phyloP scores from a whole-genome alignment of 495 filamentous ascomycete genomes.

The Amphirosellinia nigrospora region DNA sequence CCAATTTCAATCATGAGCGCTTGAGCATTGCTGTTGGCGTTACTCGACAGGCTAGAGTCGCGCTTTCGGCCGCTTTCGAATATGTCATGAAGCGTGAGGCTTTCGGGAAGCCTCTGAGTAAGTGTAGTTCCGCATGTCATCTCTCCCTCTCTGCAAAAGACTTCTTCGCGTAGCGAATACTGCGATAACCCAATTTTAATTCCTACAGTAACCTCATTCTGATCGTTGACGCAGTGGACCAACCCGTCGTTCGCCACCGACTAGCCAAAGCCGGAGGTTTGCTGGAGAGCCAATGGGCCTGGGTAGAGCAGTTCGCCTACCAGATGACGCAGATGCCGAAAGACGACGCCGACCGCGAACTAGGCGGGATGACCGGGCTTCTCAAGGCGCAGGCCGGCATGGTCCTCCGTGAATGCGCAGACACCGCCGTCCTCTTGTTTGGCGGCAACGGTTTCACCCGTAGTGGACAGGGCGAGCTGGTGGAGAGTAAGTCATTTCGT shows the following conservation, averaged over 20 bases:
- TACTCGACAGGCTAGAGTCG: slow-evolving; percentile 68
- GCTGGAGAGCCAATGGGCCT: slow-evolving; percentile 74
- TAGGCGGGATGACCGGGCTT: slow-evolving; percentile 73
- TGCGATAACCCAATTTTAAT: background rate
- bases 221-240: slow-evolving; percentile 55
- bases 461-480: slow-evolving; percentile 71
- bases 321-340: slow-evolving; percentile 68
- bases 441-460: slow-evolving; percentile 75
- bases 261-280: slow-evolving; percentile 72
- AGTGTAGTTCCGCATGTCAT: background rate
- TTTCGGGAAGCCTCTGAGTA: slow-evolving; percentile 69
- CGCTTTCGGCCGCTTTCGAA: slow-evolving; percentile 67
- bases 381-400: slow-evolving; percentile 74
- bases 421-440: slow-evolving; percentile 70
- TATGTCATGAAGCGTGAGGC: slow-evolving; percentile 76
- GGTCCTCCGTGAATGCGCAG: slow-evolving; percentile 72
- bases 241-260: slow-evolving; percentile 74
- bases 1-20: slow-evolving; percentile 85
- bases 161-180: background rate
- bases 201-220: background rate
- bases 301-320: slow-evolving; percentile 77
- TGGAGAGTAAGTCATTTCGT: slow-evolving; percentile 59
- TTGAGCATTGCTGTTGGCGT: slow-evolving; percentile 67
- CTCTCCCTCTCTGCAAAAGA: background rate
- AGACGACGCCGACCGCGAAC: slow-evolving; percentile 65